These are phyloP conservation scores for Saprolegnia parasitica DNA, from an alignment of 352 stramenopile genomes.

Conservation along the genomic window DNA sequence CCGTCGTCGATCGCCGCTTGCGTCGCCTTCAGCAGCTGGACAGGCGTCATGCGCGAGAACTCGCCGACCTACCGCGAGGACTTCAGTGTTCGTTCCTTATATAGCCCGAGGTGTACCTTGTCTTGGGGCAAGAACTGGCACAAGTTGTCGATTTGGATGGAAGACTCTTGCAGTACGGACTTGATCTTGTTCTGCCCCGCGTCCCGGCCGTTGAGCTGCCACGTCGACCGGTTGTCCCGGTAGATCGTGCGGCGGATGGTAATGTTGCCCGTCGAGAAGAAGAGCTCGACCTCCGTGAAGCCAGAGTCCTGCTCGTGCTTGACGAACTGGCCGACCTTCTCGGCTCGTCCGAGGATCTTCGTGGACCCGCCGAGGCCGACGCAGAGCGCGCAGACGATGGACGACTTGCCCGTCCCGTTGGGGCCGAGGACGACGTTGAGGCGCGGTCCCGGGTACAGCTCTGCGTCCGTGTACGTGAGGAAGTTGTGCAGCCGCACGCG, in stretches of 20 bases:
- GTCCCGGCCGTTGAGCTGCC: conserved; percentile 69
- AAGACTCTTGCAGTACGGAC: conserved; percentile 75
- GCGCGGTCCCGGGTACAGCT: conserved; percentile 87
- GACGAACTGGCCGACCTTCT: conserved; percentile 90
- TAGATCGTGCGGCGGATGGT: conserved; percentile 91
- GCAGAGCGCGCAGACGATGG: conserved; percentile 96
- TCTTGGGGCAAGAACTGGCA: conserved; percentile 99
- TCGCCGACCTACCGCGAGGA: conserved; percentile 45
- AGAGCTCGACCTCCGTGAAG: conserved; percentile 94
- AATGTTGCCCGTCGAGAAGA: conserved; percentile 62
- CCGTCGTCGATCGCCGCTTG: conserved; percentile 70
- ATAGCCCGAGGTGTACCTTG: conserved; percentile 56
- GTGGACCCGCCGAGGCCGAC: conserved; percentile 94
- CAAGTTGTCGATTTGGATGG: conserved; percentile 98
- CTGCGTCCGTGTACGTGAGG: conserved; percentile 88
- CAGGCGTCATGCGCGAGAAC: conserved; percentile 82
- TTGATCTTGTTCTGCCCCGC: conserved; percentile 63
- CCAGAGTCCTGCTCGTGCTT: conserved; percentile 79
- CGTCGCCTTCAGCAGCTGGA: conserved; percentile 70
- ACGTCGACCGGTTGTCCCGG: conserved; percentile 80
- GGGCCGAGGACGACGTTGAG: conserved; percentile 98
- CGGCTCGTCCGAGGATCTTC: conserved; percentile 91
- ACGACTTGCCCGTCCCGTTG: conserved; percentile 94
- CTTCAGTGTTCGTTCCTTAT: background rate
- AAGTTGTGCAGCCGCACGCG: conserved; percentile 93